These are phyloP conservation scores for Lepiota venenata DNA, from an alignment of 768 basidiomycete genomes.

Conservation along the genomic window DNA sequence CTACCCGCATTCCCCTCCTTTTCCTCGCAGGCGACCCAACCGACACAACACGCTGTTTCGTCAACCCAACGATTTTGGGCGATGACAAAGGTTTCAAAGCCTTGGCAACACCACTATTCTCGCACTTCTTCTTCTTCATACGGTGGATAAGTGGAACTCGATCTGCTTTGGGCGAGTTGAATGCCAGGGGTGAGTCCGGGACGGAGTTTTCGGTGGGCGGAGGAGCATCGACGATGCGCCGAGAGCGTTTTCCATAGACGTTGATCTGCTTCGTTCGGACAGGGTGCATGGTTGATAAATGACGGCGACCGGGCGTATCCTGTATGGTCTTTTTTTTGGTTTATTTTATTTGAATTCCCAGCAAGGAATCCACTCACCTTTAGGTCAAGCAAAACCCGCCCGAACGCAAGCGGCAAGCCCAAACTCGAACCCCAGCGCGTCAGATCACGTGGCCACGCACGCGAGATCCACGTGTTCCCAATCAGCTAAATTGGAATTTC, in stretches of 20 bases:
- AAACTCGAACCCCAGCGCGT: too few species aligned
- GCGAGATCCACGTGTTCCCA: constrained; percentile 16
- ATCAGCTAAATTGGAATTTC: neutral
- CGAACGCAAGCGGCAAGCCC: constrained; percentile 21
- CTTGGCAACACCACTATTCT: constrained; percentile 7
- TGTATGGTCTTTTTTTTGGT: too few species aligned
- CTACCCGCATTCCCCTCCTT: constrained; percentile 1
- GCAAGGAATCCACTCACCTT: too few species aligned
- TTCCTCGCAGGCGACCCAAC: neutral
- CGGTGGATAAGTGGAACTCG: constrained; percentile 14
- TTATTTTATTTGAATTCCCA: too few species aligned
- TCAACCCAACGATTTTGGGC: constrained; percentile 9
- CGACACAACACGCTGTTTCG: constrained; percentile 1
- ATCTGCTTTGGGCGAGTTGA: constrained; percentile 31
- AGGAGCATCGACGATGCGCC: constrained; percentile 51
- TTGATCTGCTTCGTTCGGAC: constrained; percentile 62
- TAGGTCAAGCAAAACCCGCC: constrained; percentile 7
- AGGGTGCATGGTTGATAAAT: constrained; percentile 65
- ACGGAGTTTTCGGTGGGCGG: constrained; percentile 29
- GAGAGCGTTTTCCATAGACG: constrained; percentile 60
- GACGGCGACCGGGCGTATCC: too few species aligned
- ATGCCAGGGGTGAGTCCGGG: constrained; percentile 33
- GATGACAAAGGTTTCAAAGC: constrained; percentile 1
- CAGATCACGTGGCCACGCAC: constrained; percentile 15
- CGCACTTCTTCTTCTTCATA: constrained; percentile 18